Base-by-base conservation (phyloP, 1,139 yeast species). In the Wickerhamomyces sp. region DNA sequence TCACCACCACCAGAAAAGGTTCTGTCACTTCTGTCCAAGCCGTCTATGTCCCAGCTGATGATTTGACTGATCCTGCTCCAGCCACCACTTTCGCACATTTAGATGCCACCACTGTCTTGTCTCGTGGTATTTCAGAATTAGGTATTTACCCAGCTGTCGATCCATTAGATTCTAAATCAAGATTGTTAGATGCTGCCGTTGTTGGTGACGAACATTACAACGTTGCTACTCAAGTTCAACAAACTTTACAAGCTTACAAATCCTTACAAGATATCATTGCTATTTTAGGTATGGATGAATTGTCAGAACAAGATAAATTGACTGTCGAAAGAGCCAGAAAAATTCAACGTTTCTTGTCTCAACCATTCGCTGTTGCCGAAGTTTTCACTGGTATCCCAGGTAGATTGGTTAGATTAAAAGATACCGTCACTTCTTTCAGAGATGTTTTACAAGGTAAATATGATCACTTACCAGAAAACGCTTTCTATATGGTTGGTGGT, bases 71-170 rank as follows among this genome's bases (percentile, higher is more conserved):
- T 80, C 98, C 98, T 72, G 98, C 98, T 64, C 98, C 98, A 67
- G 98, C 98, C 61, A 92, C 98, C 68, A 92, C 98, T 60, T 92
- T 92, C 73, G 98, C 98, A 65, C 98, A 92, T 73, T 89, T 92
- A 83, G 98, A 92, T 72, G 98, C 98, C 66, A 92, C 97, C 70
- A 92, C 98, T 65, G 98, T 92, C 73, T 86, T 92, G 81, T 89
- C 97, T 63, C 90, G 98, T 82, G 90, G 97, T 80, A 92, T 92
- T 70, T 90, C 98, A 53, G 98, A 92, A 79, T 81, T 92, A 74
- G 98, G 98, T 89, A 92, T 92, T 71, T 92, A 92, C 89, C 98
- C 98, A 68, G 98, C 98, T 67, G 98, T 92, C 79, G 98, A 92
- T 77, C 98, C 98, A 67, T 87, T 92, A 73, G 98, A 92, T 76